phyloP scores from a whole-genome alignment of 2,329 filamentous ascomycete species.

The Alternaria triticina region DNA sequence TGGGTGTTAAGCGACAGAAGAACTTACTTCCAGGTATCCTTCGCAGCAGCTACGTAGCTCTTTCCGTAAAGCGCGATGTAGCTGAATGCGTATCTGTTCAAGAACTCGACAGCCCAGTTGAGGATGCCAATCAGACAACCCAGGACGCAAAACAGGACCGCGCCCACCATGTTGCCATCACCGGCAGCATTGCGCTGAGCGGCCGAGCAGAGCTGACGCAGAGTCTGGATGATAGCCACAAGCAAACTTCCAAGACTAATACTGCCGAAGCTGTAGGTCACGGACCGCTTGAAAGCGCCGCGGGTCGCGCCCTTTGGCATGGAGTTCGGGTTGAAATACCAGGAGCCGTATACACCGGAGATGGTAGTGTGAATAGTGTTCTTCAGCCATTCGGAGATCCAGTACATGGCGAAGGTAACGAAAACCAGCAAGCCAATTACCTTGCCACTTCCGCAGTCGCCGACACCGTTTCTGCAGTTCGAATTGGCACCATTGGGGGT shows the following conservation, averaged over 20 bases:
- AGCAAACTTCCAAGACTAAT: conserved; percentile 86
- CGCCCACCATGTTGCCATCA: conserved; percentile 71
- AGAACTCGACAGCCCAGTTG: conserved; percentile 84
- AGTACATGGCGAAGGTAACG: conserved; percentile 90
- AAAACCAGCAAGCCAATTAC: conserved; percentile 87
- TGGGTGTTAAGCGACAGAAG: not conserved
- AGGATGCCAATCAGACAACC: conserved; percentile 78
- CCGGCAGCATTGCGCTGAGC: conserved; percentile 69
- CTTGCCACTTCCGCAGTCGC: conserved; percentile 73
- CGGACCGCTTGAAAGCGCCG: conserved; percentile 78
- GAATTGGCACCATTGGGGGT: conserved; percentile 67
- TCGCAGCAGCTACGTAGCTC: conserved; percentile 82
- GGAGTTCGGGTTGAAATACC: conserved; percentile 80
- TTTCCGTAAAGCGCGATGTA: conserved; percentile 95
- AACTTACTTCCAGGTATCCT: conserved; percentile 78
- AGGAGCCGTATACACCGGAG: conserved; percentile 86
- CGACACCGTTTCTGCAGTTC: conserved; percentile 60
- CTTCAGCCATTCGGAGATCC: conserved; percentile 93
- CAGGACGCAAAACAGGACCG: conserved; percentile 74
- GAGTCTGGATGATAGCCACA: conserved; percentile 83
- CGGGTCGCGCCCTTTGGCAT: conserved; percentile 81
- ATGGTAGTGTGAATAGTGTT: conserved; percentile 90
- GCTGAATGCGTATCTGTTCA: conserved; percentile 91
- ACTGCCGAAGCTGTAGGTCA: conserved; percentile 92
- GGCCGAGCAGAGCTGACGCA: conserved; percentile 83